Conservation (phyloP, 495 filamentous ascomycete species). For the Terfezia boudieri region DNA sequence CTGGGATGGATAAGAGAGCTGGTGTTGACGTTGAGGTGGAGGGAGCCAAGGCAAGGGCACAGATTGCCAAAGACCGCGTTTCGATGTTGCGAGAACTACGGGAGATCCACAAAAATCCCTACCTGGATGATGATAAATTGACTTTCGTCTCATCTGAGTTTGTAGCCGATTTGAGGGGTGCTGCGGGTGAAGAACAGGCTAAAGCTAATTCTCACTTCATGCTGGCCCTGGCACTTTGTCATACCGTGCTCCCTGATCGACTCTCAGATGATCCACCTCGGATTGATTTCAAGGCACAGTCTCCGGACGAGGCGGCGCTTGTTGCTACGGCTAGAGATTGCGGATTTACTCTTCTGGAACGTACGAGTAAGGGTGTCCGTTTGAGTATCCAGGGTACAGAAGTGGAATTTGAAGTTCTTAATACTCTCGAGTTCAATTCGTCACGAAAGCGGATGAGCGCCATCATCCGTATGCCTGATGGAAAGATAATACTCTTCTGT, state of each 20-base stretch:
- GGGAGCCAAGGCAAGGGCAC: conserved; percentile 42
- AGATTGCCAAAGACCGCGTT: conserved; percentile 56
- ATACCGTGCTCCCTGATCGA: conserved; percentile 84
- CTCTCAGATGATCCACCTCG: conserved; percentile 69
- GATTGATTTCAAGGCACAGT: conserved; percentile 92
- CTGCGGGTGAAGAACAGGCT: conserved; percentile 54
- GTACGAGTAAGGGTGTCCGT: conserved; percentile 51
- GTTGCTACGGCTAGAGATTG: conserved; percentile 88
- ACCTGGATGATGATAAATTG: conserved; percentile 66
- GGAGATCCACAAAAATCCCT: conserved; percentile 68
- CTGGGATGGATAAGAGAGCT: conserved; percentile 79
- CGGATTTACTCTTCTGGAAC: conserved; percentile 84
- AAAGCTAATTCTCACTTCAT: conserved; percentile 71
- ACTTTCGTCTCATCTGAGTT: conserved; percentile 87
- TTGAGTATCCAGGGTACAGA: conserved; percentile 76
- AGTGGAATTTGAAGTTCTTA: conserved; percentile 63
- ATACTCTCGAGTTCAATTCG: conserved; percentile 95
- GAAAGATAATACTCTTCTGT: conserved; percentile 79
- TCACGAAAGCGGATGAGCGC: conserved; percentile 95
- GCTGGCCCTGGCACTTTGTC: conserved; percentile 82
- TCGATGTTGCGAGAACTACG: conserved; percentile 52
- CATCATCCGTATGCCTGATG: conserved; percentile 89
- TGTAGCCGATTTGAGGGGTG: conserved; percentile 55
- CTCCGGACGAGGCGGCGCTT: conserved; percentile 87
- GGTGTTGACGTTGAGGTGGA: conserved; percentile 71